Evolutionary conservation across 2,329 filamentous ascomycete genomes (phyloP).

Genomic region (Fusarium sp.): DNA sequence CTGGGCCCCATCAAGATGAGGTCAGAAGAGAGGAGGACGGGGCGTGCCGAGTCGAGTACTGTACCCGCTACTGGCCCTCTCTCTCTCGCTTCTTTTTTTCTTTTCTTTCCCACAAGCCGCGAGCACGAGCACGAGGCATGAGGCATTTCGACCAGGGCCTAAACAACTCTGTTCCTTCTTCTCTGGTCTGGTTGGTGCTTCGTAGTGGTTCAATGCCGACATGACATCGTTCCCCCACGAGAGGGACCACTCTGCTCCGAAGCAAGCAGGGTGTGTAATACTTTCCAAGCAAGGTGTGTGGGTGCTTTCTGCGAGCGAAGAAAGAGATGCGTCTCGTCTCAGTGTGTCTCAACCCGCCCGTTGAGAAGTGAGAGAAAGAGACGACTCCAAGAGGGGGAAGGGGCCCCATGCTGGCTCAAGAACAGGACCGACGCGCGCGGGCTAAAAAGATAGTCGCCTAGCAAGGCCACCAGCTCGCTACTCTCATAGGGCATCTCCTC

Average conservation of each 20-base stretch:
- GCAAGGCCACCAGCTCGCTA: constrained; percentile 36
- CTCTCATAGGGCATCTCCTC: constrained; percentile 40
- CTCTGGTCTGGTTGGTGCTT: constrained; percentile 4
- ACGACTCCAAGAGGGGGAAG: constrained; percentile 11
- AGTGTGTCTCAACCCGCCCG: constrained; percentile 7
- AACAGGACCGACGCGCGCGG: constrained; percentile 32
- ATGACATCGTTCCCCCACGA: constrained; percentile 11
- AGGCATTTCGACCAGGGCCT: constrained; percentile 28
- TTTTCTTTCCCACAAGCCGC: background rate
- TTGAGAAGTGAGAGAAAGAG: constrained; percentile 9
- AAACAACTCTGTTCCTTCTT: constrained; percentile 20
- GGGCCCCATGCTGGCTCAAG: background rate
- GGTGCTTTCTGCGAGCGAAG: background rate
- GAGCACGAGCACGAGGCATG: constrained; percentile 12
- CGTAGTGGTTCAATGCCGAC: constrained; percentile 1
- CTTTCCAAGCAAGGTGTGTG: background rate
- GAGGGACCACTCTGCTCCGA: constrained; percentile 9
- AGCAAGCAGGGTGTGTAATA: background rate
- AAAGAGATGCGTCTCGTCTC: background rate
- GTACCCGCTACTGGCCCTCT: constrained; percentile 6
- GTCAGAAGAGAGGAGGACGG: constrained; percentile 32
- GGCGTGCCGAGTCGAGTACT: constrained; percentile 21
- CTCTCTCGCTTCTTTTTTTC: background rate
- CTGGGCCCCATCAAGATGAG: constrained; percentile 28
- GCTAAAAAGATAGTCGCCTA: constrained; percentile 37